phyloP scores from a whole-genome alignment of 306 rosid genomes.

The Oxytropis ochrocephala region DNA sequence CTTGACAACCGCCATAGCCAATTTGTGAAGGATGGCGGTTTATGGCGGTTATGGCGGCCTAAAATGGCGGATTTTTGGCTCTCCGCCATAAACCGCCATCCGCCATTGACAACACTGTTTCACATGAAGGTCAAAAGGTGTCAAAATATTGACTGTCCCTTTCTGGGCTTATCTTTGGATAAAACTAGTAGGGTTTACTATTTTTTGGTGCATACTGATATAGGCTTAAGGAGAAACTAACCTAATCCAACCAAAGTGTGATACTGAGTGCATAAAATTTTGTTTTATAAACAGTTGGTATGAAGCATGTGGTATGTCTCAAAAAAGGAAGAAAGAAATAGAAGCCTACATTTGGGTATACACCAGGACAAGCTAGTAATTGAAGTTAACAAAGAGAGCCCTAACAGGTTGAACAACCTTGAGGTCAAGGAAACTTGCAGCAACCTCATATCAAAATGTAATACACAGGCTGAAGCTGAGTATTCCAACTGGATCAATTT shows the following conservation, averaged over 20 bases:
- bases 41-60: too few relatives aligned
- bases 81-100: too few relatives aligned
- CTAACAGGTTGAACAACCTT: not conserved
- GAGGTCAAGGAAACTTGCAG: not conserved
- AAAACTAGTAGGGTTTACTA: not conserved
- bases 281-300: not conserved
- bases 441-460: not conserved
- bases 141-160: not conserved
- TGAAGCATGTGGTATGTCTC: not conserved
- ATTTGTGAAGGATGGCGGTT: too few relatives aligned
- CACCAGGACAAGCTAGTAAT: not conserved
- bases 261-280: not conserved
- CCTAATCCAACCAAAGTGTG: not conserved
- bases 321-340: not conserved
- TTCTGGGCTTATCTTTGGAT: not conserved
- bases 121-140: too few relatives aligned
- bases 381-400: not conserved
- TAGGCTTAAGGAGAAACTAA: not conserved
- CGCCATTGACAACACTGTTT: too few relatives aligned
- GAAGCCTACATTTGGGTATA: not conserved
- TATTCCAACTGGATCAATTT: conserved; percentile 8
- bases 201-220: not conserved
- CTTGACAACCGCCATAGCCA: too few relatives aligned
- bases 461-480: not conserved
- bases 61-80: too few relatives aligned